phyloP scores from a whole-genome alignment of 768 basidiomycete genomes.

The Naematelia aurantialba region DNA sequence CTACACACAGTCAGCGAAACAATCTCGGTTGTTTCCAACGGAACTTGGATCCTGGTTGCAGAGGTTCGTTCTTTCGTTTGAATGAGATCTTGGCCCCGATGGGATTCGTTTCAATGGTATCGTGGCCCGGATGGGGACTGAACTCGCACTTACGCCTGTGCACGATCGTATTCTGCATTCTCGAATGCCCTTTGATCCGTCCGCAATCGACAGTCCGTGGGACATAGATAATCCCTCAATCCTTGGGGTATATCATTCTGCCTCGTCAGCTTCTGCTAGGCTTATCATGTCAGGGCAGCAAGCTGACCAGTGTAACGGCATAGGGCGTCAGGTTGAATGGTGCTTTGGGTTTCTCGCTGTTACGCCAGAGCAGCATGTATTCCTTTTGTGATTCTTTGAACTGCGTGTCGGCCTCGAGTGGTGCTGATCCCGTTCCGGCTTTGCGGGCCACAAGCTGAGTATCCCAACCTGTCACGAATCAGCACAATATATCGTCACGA shows the following conservation, averaged over 20 bases:
- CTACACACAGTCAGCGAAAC: constrained; percentile 12
- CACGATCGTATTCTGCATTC: constrained; percentile 74
- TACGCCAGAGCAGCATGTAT: constrained; percentile 86
- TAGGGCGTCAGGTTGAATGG: constrained; percentile 96
- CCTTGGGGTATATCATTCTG: constrained; percentile 74
- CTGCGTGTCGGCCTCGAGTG: constrained; percentile 33
- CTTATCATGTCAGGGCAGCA: not conserved
- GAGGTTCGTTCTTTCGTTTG: not conserved
- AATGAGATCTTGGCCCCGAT: not conserved
- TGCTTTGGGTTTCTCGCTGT: constrained; percentile 72
- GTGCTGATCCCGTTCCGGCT: constrained; percentile 56
- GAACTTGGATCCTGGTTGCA: no score
- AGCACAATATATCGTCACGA: not conserved
- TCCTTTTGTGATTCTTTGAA: constrained; percentile 55
- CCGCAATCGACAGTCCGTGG: constrained; percentile 86
- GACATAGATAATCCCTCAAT: constrained; percentile 68
- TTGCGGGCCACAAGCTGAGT: constrained; percentile 84
- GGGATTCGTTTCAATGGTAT: not conserved
- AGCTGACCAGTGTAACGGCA: constrained; percentile 69
- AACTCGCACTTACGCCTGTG: constrained; percentile 64
- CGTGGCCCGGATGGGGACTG: not conserved
- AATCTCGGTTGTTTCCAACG: not conserved
- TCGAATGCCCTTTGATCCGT: constrained; percentile 96
- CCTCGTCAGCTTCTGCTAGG: not conserved
- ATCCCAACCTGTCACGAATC: constrained; percentile 61